Conservation (phyloP, 2,329 filamentous ascomycete species). For the Dothistroma septosporum region DNA sequence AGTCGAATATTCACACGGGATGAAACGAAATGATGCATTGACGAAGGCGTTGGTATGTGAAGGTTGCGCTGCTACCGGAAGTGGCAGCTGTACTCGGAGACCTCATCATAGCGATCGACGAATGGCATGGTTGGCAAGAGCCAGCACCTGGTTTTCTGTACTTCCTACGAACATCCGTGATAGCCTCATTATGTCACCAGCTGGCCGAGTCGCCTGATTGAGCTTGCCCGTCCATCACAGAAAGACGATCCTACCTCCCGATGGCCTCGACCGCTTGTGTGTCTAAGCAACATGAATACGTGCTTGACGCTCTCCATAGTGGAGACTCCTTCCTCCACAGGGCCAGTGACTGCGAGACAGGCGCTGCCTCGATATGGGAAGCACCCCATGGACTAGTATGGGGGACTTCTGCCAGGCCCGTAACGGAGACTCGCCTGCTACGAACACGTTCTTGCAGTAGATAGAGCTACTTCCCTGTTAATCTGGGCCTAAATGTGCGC, state of each 20-base stretch:
- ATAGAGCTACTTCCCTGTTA: too few species aligned
- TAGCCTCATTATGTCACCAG: not conserved
- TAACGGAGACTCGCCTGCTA: too few species aligned
- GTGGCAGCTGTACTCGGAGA: not conserved
- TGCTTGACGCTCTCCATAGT: not conserved
- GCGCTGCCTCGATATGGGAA: not conserved
- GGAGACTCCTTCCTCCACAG: not conserved
- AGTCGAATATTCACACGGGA: not conserved
- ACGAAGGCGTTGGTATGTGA: not conserved
- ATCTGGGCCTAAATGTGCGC: too few species aligned
- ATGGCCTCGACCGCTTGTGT: not conserved
- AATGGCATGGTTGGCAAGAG: not conserved
- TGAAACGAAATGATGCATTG: not conserved
- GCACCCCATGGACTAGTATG: not conserved
- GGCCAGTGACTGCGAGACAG: not conserved
- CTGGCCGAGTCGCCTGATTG: not conserved
- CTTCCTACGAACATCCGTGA: too few species aligned
- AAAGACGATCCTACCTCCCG: not conserved
- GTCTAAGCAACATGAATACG: not conserved
- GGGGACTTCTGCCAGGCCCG: not conserved
- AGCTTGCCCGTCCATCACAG: not conserved
- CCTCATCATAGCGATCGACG: not conserved
- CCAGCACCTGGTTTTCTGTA: not conserved
- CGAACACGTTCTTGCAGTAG: too few species aligned
- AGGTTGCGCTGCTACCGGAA: not conserved